Percentiles rank a stretch among this genome's conserved stretches.
phyloP scores from a whole-genome alignment of 2,329 filamentous ascomycete genomes.

The Diaporthe capsici region DNA sequence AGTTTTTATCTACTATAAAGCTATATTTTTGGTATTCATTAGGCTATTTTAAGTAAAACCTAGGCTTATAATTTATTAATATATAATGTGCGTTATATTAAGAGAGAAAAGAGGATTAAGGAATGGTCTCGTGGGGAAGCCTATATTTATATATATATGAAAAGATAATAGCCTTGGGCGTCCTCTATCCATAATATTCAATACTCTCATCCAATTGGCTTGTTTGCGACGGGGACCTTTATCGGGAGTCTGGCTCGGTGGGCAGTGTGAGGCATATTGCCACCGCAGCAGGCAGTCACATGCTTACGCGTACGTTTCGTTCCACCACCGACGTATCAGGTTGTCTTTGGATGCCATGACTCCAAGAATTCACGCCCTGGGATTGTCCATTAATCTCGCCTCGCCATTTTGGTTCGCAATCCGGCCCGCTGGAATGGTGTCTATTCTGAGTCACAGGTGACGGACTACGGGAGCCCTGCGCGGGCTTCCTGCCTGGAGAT shows the following conservation, averaged over 20 bases:
- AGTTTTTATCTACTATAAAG: no score
- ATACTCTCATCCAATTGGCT: background rate
- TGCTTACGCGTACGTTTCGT: conserved; percentile 15
- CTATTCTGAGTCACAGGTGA: conserved; percentile 17
- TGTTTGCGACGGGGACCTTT: background rate
- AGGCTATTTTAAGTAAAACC: no score
- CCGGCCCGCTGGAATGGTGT: background rate
- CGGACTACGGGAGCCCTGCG: background rate
- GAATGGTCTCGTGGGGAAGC: no score
- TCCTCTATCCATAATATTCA: no score
- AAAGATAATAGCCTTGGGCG: no score
- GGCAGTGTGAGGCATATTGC: background rate
- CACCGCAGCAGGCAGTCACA: conserved; percentile 25
- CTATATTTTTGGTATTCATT: no score
- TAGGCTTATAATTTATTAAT: no score
- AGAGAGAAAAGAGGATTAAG: no score
- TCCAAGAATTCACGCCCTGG: background rate
- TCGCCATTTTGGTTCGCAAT: background rate
- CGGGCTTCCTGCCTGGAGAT: background rate
- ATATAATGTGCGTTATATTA: no score
- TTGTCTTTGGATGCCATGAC: background rate
- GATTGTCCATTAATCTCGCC: background rate
- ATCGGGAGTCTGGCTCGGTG: background rate
- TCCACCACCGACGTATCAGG: background rate
- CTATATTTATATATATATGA: no score